phyloP scores from a whole-genome alignment of 2,329 filamentous ascomycete species.

The Sclerotinia minor region DNA sequence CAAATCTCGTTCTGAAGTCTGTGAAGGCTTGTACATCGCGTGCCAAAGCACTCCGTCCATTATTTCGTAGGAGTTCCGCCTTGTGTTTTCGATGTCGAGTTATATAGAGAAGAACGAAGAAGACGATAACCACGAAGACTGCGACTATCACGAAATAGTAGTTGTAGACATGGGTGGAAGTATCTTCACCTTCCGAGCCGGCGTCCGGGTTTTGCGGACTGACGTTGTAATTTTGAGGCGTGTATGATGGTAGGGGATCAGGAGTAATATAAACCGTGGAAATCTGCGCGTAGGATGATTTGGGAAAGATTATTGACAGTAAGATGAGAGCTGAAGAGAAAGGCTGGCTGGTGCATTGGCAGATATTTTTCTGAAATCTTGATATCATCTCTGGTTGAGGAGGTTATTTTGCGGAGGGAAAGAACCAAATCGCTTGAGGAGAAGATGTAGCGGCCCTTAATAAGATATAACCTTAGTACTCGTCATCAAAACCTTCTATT shows the following conservation, averaged over 20 bases:
- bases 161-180: constrained; percentile 52
- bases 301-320: constrained; percentile 34
- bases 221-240: constrained; percentile 12
- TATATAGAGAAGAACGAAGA: constrained; percentile 48
- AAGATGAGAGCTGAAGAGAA: constrained; percentile 33
- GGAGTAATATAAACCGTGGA: constrained; percentile 27
- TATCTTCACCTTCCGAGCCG: constrained; percentile 17
- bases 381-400: constrained; percentile 12
- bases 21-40: constrained; percentile 36
- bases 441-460: not conserved
- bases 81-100: constrained; percentile 43
- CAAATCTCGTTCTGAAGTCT: constrained; percentile 26
- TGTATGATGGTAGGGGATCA: constrained; percentile 17
- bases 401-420: not conserved
- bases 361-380: constrained; percentile 20
- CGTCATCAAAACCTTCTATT: constrained; percentile 11
- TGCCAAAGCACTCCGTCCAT: constrained; percentile 41
- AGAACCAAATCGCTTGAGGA: not conserved
- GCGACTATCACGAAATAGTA: constrained; percentile 55
- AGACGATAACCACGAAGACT: constrained; percentile 47
- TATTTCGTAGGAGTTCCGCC: constrained; percentile 26
- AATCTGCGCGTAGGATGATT: constrained; percentile 34
- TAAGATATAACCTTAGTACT: not conserved
- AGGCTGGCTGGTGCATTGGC: constrained; percentile 28
- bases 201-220: constrained; percentile 16